Evolutionary conservation across 1,139 yeast species (phyloP).

Genomic region (Chernovozyma sophiae-reginae): DNA sequence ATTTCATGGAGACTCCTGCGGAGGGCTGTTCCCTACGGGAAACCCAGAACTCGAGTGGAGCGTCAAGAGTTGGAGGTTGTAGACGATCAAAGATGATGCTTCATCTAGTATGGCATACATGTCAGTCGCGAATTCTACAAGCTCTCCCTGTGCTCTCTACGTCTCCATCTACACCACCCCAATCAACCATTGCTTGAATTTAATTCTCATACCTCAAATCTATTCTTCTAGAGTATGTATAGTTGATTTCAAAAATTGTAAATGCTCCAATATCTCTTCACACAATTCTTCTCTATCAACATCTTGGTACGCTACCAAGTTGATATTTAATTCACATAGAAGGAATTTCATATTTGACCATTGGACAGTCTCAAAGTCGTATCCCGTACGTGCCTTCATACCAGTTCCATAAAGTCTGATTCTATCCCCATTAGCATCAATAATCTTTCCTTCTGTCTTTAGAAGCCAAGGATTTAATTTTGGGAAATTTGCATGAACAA

Average conservation of each 20-base stretch:
- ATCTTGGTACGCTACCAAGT: conserved; percentile 42
- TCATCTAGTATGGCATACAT: too few species aligned
- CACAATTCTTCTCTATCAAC: conserved; percentile 44
- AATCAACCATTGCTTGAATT: too few species aligned
- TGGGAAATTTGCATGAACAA: conserved; percentile 65
- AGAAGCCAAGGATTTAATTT: conserved; percentile 59
- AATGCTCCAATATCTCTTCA: conserved; percentile 43
- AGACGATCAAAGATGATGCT: too few species aligned
- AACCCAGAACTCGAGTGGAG: too few species aligned
- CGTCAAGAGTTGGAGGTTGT: too few species aligned
- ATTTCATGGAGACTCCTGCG: too few species aligned
- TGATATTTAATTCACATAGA: conserved; percentile 50
- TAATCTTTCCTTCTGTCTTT: conserved; percentile 35
- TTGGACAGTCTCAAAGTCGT: conserved; percentile 58
- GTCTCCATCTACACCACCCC: too few species aligned
- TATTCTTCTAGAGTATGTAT: conserved; percentile 12
- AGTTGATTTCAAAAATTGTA: conserved; percentile 35
- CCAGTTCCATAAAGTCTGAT: conserved; percentile 53
- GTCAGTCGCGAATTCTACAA: too few species aligned
- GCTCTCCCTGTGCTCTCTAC: neutral
- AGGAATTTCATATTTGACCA: conserved; percentile 59
- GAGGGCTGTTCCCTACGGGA: too few species aligned
- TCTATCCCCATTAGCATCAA: conserved; percentile 42
- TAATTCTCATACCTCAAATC: neutral
- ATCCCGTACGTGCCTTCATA: conserved; percentile 45